Conservation (phyloP, 352 stramenopile species). For the Globisporangium abappressorium region DNA sequence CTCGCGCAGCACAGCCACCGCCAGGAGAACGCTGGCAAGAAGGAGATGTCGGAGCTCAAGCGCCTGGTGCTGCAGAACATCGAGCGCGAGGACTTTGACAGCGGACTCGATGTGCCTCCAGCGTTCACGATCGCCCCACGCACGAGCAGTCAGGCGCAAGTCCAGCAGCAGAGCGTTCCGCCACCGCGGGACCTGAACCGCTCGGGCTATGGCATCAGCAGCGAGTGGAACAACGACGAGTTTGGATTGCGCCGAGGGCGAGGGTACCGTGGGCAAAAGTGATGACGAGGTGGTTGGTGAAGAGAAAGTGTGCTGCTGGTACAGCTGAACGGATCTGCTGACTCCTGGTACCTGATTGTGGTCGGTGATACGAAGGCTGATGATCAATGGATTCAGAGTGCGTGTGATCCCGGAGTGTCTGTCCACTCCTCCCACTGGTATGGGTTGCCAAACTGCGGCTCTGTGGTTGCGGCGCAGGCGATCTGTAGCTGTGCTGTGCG, state of each 20-base stretch:
- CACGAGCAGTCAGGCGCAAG: slow-evolving; percentile 7
- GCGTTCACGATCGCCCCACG: slow-evolving; percentile 15
- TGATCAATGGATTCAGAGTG: not conserved
- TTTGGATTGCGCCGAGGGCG: slow-evolving; percentile 70
- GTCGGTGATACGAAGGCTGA: not conserved
- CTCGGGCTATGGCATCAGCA: slow-evolving; percentile 57
- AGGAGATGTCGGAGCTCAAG: slow-evolving; percentile 87
- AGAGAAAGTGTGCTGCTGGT: too few relatives aligned
- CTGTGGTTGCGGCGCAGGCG: not conserved
- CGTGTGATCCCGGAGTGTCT: not conserved
- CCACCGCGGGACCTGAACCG: slow-evolving; percentile 31
- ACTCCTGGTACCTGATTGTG: not conserved
- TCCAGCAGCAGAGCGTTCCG: slow-evolving; percentile 11
- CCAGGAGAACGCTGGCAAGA: slow-evolving; percentile 83
- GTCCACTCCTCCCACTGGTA: not conserved
- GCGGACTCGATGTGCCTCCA: slow-evolving; percentile 6
- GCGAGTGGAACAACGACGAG: slow-evolving; percentile 85
- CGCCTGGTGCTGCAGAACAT: slow-evolving; percentile 84
- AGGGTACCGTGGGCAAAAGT: slow-evolving; percentile 66
- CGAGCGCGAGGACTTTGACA: slow-evolving; percentile 79
- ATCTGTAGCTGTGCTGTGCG: not conserved
- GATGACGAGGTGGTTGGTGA: slow-evolving; percentile 11
- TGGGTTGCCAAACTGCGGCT: not conserved
- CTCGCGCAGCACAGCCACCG: slow-evolving; percentile 89
- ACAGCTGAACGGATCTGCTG: not conserved